phyloP scores from a whole-genome alignment of 169 alveolate genomes.

The Babesia bigemina region DNA sequence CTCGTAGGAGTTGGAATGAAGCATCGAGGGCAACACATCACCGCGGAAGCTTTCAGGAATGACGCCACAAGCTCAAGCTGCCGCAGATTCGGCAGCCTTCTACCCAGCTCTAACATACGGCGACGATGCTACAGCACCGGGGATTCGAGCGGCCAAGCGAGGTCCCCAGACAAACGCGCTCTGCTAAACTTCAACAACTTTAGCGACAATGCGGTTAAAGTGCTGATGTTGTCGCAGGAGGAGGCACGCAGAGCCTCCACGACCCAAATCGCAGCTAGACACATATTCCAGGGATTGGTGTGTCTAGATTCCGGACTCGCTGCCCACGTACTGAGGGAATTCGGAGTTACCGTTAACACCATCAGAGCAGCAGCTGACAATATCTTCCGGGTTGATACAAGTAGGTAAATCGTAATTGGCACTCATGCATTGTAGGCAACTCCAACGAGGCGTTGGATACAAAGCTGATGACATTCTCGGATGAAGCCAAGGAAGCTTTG shows the following conservation, averaged over 20 bases:
- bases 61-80: neutral
- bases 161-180: neutral
- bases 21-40: neutral
- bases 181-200: slow-evolving; percentile 56
- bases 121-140: slow-evolving; percentile 16
- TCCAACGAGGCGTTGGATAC: neutral
- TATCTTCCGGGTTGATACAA: neutral
- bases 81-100: slow-evolving; percentile 7
- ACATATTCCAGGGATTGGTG: slow-evolving; percentile 64
- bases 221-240: slow-evolving; percentile 67
- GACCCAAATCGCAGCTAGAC: slow-evolving; percentile 36
- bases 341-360: slow-evolving; percentile 32
- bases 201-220: slow-evolving; percentile 65
- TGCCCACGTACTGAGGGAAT: slow-evolving; percentile 26
- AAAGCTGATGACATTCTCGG: slow-evolving; percentile 30
- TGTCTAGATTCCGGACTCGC: slow-evolving; percentile 50
- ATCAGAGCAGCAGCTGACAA: slow-evolving; percentile 28
- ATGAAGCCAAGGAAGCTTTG: slow-evolving; percentile 51
- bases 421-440: neutral
- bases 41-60: slow-evolving; percentile 18
- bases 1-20: neutral
- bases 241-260: slow-evolving; percentile 48
- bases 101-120: neutral
- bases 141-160: slow-evolving; percentile 1
- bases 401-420: neutral